Base-by-base conservation (phyloP, 345 rosid genomes). In the Kernera saxatilis region DNA sequence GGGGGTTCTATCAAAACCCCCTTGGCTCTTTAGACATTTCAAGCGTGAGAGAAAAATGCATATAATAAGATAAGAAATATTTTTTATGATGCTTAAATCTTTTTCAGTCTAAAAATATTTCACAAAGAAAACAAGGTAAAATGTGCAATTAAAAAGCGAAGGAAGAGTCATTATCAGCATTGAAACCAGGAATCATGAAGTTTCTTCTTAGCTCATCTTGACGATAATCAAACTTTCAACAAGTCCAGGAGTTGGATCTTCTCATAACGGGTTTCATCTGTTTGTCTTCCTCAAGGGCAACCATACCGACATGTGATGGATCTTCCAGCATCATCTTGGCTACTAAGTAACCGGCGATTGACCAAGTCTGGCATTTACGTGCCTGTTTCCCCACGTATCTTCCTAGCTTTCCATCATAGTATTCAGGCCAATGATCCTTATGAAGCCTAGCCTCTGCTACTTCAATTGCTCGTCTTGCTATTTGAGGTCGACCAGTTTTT, bases 241-340 rank as follows among this genome's bases (percentile, higher is more conserved):
- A 68, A 50, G 82, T 82, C 93, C 93, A 91, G 5, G 97, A 91
- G 81, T 84, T 82, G 67, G 97, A 94, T 80, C 97, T 84, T 81
- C 75, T 86, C 73, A 91, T 67, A 8, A 70, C 71, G 33, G 96
- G 88, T 84, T 89, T 88, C 91, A 82, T 81, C 56, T 89, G 95
- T 78, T 78, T 89, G 81, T 91, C 99, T 79, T 91, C 97, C 65
- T 87, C 96, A 0, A 89, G 86, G 33, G 96, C 62, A 64, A 94
- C 61, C 97, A 89, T 94, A 29, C 99, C 97, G 53, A 94, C 45
- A 67, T 88, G 95, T 32, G 99, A 89, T 3, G 99, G 99, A 53
- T 94, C 97, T 78, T 94, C 99, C 57, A 91, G 37, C 97, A 94
- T 82, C 99, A 91, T 86, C 84, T 85, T 94, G 5, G 99, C 92